Conservation (phyloP, 2,329 filamentous ascomycete genomes). For the Xylariales sp. region DNA sequence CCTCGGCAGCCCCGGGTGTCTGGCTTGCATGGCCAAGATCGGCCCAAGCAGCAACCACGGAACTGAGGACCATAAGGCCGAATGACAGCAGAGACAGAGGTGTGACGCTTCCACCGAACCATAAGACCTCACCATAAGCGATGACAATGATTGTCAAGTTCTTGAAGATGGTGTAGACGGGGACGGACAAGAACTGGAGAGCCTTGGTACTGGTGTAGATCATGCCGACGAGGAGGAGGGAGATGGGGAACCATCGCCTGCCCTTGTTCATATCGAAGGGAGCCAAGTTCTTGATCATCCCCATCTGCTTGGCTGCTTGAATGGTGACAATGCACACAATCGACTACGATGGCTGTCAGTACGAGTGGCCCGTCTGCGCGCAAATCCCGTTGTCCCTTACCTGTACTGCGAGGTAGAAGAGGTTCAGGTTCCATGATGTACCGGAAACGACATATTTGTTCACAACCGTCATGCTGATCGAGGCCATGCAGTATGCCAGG, state of each 20-base stretch:
- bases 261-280: conserved; percentile 84
- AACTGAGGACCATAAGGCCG: conserved; percentile 93
- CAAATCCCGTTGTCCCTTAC: conserved; percentile 46
- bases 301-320: conserved; percentile 71
- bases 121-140: conserved; percentile 95
- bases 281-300: conserved; percentile 77
- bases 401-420: conserved; percentile 90
- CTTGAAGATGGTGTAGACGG: conserved; percentile 99
- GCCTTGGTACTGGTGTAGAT: conserved; percentile 98
- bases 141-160: conserved; percentile 99
- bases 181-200: conserved; percentile 92
- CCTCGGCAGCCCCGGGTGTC: conserved; percentile 59
- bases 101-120: conserved; percentile 93
- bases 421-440: conserved; percentile 88
- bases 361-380: background rate
- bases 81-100: conserved; percentile 87
- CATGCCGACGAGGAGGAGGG: conserved; percentile 94
- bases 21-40: conserved; percentile 68
- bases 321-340: conserved; percentile 86
- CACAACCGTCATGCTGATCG: conserved; percentile 99
- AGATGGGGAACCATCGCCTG: conserved; percentile 96
- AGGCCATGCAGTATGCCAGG: conserved; percentile 85
- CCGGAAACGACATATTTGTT: conserved; percentile 98
- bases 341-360: conserved; percentile 49
- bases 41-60: conserved; percentile 91